These are phyloP conservation scores for Ampelomyces quisqualis DNA, from an alignment of 2,329 filamentous ascomycete species.

Conservation along the genomic window DNA sequence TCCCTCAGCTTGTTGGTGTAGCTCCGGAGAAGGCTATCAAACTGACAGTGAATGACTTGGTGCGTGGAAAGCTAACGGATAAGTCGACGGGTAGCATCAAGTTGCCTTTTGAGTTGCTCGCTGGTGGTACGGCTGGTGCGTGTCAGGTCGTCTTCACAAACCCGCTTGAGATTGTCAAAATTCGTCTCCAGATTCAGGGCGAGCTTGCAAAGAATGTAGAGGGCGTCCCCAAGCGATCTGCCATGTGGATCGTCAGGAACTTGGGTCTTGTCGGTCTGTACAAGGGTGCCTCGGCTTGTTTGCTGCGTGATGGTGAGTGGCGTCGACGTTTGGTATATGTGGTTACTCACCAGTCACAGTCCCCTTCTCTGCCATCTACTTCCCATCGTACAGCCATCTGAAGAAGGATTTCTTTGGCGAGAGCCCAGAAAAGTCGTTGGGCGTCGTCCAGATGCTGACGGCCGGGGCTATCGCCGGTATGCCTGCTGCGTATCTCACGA, in stretches of 20 bases:
- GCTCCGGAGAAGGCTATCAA: constrained; percentile 99
- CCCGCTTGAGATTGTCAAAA: constrained; percentile 98
- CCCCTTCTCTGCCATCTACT: constrained; percentile 98
- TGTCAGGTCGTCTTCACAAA: constrained; percentile 99
- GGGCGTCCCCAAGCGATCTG: constrained; percentile 80
- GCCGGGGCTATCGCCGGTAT: constrained; percentile 79
- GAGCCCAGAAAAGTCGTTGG: constrained; percentile 79
- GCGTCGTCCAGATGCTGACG: constrained; percentile 85
- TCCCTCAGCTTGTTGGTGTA: constrained; percentile 94
- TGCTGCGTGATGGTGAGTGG: constrained; percentile 70
- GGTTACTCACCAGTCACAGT: constrained; percentile 50
- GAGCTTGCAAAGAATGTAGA: constrained; percentile 88
- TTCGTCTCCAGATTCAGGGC: constrained; percentile 94
- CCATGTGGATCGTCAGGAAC: constrained; percentile 97
- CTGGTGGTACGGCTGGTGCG: constrained; percentile 84
- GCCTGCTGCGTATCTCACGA: constrained; percentile 77
- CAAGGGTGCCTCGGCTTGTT: constrained; percentile 92
- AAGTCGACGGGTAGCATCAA: constrained; percentile 72
- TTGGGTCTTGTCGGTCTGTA: constrained; percentile 91
- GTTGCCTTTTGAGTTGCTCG: constrained; percentile 71
- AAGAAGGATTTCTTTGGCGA: constrained; percentile 96
- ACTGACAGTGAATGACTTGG: constrained; percentile 94
- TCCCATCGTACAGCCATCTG: constrained; percentile 92
- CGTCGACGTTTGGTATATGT: neutral
- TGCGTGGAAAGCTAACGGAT: constrained; percentile 73